Base-by-base conservation (phyloP, 139 green algal genomes). In the Chlorella ohadii region DNA sequence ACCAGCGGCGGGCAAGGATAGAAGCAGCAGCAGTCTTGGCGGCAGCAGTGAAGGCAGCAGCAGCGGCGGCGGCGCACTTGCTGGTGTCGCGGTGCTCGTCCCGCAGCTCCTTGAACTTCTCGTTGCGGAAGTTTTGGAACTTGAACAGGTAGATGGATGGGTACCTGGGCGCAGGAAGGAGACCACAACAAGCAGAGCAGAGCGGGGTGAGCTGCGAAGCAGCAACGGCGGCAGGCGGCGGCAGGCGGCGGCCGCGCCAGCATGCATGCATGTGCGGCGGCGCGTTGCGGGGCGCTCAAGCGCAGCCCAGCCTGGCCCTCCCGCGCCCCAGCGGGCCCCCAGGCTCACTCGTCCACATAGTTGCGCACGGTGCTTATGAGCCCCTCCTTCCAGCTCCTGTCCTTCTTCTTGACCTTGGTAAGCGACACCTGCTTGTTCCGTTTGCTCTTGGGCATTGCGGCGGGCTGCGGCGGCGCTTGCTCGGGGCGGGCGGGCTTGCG, bases 381-480 rank as follows among this genome's bases (percentile, higher is more conserved):
- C 1, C 92, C 92, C 68, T 96, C 95, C 87, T 99, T 99, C 94
- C 96, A 97, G 57, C 95, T 89, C 44, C 92, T 92, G 59, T 87
- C 92, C 88, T 99, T 99, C 91, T 98, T 99, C 87, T 98, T 98
- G 23, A 94, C 90, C 85, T 98, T 95, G 15, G 97, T 97, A 1
- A 99, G 87, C 4, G 93, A 67, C 20, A 98, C 92, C 76, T 98
- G 84, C 83, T 94, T 93, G 76, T 96, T 96, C 17, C 95, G 88
- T 86, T 97, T 98, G 88, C 89, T 95, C 85, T 98, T 98, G 7
- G 95, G 95, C 95, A 98, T 98, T 44, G 70, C 41, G 59, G 31
- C 61, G 16, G n/a, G 20, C 67, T n/a, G 34, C 51, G 51, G 51
- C 51, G 51, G 51, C 51, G 51, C 51, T 19, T 2, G 11, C 12